phyloP scores from a whole-genome alignment of 208 protist genomes.

The Giardia muris region DNA sequence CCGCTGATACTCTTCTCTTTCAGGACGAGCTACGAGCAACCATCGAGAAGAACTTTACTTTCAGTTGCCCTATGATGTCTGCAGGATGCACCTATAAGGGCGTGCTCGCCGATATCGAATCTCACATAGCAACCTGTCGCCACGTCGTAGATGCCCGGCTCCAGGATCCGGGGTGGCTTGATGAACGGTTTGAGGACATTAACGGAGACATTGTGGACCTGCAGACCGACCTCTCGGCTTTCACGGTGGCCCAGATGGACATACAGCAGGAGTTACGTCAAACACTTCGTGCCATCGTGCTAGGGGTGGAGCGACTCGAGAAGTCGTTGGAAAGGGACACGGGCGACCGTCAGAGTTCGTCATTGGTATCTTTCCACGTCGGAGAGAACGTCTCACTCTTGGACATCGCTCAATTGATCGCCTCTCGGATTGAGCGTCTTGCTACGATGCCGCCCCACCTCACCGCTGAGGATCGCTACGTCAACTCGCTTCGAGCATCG shows the following conservation, averaged over 20 bases:
- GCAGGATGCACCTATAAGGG: background rate
- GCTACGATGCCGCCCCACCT: background rate
- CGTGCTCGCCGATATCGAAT: background rate
- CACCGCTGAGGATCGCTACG: background rate
- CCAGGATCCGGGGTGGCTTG: no score
- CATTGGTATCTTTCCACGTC: no score
- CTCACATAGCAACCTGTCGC: background rate
- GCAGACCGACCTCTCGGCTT: no score
- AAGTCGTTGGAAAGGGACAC: background rate
- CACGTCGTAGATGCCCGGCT: background rate
- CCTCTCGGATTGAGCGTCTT: no score
- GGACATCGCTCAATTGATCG: no score
- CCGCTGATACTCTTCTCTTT: no score
- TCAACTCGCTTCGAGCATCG: background rate
- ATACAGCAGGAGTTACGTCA: background rate
- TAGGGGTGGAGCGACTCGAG: background rate
- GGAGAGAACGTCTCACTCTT: no score
- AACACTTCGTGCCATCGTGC: background rate
- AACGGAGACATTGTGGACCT: background rate
- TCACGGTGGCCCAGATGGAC: no score
- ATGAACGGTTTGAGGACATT: no score
- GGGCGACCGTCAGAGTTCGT: no score
- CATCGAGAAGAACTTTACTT: background rate
- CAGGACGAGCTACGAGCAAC: background rate
- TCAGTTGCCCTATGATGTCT: background rate